Evolutionary conservation across 495 filamentous ascomycete genomes (phyloP).

Genomic region (Peziza echinospora): DNA sequence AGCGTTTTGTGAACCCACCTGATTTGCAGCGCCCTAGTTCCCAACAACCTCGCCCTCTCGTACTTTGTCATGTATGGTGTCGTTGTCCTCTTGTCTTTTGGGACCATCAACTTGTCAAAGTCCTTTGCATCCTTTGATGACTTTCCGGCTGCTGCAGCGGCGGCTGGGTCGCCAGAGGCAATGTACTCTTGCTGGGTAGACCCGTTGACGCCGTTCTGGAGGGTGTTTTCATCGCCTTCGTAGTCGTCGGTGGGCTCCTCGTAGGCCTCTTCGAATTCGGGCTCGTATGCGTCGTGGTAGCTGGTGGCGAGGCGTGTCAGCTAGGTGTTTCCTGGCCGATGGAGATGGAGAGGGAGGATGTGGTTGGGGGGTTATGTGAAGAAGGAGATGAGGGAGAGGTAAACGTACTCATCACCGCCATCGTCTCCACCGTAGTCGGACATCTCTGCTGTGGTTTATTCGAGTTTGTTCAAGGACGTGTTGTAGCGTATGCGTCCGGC

Average conservation of each 20-base stretch:
- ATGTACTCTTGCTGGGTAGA: constrained; percentile 44
- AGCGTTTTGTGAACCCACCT: constrained; percentile 34
- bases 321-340: neutral
- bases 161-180: constrained; percentile 51
- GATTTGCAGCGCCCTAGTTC: constrained; percentile 84
- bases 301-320: constrained; percentile 4
- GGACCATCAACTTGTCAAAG: constrained; percentile 58
- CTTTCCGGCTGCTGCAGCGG: constrained; percentile 32
- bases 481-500: too few species aligned
- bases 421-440: constrained; percentile 13
- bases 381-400: constrained; percentile 8
- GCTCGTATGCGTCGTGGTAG: constrained; percentile 24
- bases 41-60: constrained; percentile 78
- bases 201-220: constrained; percentile 26
- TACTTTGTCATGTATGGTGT: constrained; percentile 99
- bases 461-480: neutral
- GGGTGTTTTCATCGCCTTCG: constrained; percentile 30
- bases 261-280: constrained; percentile 42
- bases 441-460: constrained; percentile 1
- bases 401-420: constrained; percentile 19
- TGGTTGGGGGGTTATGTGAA: constrained; percentile 4
- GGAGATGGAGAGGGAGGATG: too few species aligned
- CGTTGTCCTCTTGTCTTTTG: constrained; percentile 68
- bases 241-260: constrained; percentile 35
- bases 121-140: constrained; percentile 30